Evolutionary conservation across 176 grass and related monocot species (phyloP).

Genomic region (Oryza meyeriana): DNA sequence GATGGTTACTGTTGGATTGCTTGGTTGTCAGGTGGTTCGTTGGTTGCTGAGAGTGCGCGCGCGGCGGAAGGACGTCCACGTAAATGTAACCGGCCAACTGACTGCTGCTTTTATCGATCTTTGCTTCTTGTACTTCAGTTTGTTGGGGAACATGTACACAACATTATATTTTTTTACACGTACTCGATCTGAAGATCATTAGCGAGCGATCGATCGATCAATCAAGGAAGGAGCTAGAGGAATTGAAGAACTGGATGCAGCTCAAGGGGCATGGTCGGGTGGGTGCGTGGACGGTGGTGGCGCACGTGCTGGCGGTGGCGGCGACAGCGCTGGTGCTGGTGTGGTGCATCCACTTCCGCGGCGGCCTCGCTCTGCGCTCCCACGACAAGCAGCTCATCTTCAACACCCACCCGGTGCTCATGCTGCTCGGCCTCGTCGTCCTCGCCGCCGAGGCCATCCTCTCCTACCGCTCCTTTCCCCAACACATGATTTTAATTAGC

Average conservation of each 20-base stretch:
- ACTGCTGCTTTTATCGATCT: too few relatives aligned
- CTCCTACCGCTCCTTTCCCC: slow-evolving; percentile 52
- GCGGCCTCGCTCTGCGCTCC: slow-evolving; percentile 62
- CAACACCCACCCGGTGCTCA: slow-evolving; percentile 82
- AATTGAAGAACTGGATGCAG: too few relatives aligned
- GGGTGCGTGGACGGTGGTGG: slow-evolving; percentile 16
- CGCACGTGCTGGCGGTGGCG: slow-evolving; percentile 48
- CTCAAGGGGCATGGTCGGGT: neutral
- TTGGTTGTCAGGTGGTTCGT: too few relatives aligned
- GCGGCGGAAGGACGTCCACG: neutral
- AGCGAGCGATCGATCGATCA: too few relatives aligned
- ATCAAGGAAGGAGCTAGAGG: too few relatives aligned
- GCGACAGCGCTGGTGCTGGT: slow-evolving; percentile 64
- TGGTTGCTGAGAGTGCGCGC: too few relatives aligned
- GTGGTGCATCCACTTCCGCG: slow-evolving; percentile 74
- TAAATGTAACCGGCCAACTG: neutral
- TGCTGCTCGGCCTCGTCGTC: slow-evolving; percentile 65
- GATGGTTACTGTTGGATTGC: too few relatives aligned
- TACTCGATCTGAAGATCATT: too few relatives aligned
- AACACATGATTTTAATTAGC: neutral
- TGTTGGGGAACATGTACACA: too few relatives aligned
- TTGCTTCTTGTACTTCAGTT: too few relatives aligned
- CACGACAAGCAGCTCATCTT: slow-evolving; percentile 67
- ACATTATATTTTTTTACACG: too few relatives aligned
- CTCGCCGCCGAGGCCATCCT: slow-evolving; percentile 76